phyloP scores from a whole-genome alignment of 1,284 basidiomycete species.

The Hypsizygus ulmarius region DNA sequence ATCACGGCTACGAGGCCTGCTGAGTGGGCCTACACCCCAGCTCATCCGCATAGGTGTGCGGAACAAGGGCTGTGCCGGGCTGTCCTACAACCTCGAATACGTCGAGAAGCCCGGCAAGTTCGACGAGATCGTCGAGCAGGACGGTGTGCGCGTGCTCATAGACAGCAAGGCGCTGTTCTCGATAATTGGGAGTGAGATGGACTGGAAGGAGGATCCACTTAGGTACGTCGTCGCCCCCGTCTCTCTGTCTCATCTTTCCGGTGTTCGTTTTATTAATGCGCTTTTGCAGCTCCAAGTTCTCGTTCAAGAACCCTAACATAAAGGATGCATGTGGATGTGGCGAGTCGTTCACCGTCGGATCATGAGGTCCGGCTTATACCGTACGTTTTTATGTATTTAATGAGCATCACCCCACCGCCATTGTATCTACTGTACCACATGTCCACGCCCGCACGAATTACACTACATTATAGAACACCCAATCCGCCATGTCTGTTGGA shows the following conservation, averaged over 20 bases:
- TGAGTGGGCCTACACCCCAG: constrained; percentile 82
- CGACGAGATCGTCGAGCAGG: constrained; percentile 97
- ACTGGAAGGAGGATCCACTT: constrained; percentile 92
- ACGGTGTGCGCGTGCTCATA: constrained; percentile 91
- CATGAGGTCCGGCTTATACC: constrained; percentile 22
- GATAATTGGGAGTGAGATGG: constrained; percentile 99
- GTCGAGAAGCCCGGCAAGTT: constrained; percentile 89
- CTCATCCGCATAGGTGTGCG: constrained; percentile 93
- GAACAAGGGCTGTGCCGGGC: constrained; percentile 98
- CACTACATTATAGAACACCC: too few relatives aligned
- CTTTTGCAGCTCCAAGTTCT: constrained; percentile 75
- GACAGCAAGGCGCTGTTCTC: constrained; percentile 98
- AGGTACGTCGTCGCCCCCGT: constrained; percentile 48
- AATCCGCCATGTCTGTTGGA: too few relatives aligned
- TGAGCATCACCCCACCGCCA: too few relatives aligned
- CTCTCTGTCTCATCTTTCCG: constrained; percentile 3
- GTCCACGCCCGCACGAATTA: too few relatives aligned
- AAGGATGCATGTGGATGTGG: constrained; percentile 95
- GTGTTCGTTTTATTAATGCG: constrained; percentile 14
- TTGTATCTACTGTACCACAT: too few relatives aligned
- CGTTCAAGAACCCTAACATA: constrained; percentile 88
- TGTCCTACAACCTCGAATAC: constrained; percentile 97
- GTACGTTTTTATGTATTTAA: constrained; percentile 3
- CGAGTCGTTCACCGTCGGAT: constrained; percentile 77
- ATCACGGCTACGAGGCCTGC: constrained; percentile 64